Conservation (phyloP, 371 early-diverging fungal genomes). For the Umbelopsis sp. region DNA sequence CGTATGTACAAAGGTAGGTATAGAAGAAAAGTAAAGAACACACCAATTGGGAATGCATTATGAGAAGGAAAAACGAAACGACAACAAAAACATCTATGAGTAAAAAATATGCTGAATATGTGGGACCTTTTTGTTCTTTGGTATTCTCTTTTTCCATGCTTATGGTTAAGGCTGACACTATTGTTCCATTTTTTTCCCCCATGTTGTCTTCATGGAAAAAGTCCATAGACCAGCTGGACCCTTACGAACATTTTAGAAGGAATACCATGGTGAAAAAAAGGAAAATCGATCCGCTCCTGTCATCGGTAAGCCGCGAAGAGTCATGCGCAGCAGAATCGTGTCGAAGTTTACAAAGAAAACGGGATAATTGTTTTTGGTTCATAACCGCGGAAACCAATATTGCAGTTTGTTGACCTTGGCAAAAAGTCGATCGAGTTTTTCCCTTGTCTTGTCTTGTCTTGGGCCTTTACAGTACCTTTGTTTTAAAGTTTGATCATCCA, state of each 20-base stretch:
- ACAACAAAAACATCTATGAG: background rate
- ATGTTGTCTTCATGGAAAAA: background rate
- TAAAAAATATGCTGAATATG: background rate
- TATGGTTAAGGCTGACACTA: background rate
- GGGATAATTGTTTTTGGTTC: background rate
- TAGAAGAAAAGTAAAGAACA: background rate
- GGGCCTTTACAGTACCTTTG: background rate
- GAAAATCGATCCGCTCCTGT: background rate
- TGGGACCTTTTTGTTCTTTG: constrained; percentile 6
- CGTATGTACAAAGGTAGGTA: background rate
- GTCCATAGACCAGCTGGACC: constrained; percentile 13
- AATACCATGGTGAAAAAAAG: background rate
- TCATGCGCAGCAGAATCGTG: background rate
- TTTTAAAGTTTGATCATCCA: too few species aligned
- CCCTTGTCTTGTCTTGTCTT: background rate
- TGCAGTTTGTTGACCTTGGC: background rate
- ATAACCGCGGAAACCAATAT: background rate
- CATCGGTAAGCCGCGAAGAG: background rate
- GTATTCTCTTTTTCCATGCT: constrained; percentile 10
- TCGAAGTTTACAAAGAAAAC: too few species aligned
- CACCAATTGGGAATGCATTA: background rate
- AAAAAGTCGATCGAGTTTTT: background rate
- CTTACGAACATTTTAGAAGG: constrained; percentile 4
- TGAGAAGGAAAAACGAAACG: background rate
- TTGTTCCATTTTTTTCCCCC: background rate